Conservation (phyloP, 768 basidiomycete genomes). For the Rhodosporidiobolus sp. region DNA sequence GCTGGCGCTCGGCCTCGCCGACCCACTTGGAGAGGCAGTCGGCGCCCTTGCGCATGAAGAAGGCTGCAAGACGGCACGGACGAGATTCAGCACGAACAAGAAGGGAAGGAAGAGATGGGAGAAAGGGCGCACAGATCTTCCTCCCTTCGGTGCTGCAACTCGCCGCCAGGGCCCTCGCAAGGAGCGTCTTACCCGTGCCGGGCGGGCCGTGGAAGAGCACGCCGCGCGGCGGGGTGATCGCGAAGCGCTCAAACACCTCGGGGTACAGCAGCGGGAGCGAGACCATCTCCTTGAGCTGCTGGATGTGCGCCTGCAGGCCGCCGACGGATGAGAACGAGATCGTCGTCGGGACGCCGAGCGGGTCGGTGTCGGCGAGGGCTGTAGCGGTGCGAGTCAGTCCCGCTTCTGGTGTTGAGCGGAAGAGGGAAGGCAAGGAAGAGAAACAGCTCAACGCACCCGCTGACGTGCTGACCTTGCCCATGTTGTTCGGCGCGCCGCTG, state of each 20-base stretch:
- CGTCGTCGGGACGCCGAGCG: slow-evolving; percentile 84
- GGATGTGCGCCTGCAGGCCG: slow-evolving; percentile 92
- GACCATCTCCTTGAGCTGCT: slow-evolving; percentile 97
- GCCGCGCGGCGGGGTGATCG: slow-evolving; percentile 89
- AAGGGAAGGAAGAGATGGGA: background rate
- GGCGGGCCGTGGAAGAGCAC: slow-evolving; percentile 98
- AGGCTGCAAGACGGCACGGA: slow-evolving; percentile 57
- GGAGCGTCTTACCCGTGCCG: slow-evolving; percentile 93
- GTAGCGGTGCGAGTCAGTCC: background rate
- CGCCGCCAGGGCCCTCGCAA: slow-evolving; percentile 90
- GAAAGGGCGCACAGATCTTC: slow-evolving; percentile 67
- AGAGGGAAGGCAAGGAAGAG: background rate
- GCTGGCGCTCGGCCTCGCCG: slow-evolving; percentile 94
- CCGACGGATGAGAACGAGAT: slow-evolving; percentile 97
- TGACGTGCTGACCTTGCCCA: slow-evolving; percentile 39
- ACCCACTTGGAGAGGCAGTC: slow-evolving; percentile 99
- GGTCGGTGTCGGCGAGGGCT: slow-evolving; percentile 82
- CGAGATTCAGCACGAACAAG: background rate
- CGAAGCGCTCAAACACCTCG: slow-evolving; percentile 91
- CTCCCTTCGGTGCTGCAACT: slow-evolving; percentile 82
- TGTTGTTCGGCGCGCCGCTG: slow-evolving; percentile 38
- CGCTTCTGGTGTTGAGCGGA: too few relatives aligned
- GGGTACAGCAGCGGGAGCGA: slow-evolving; percentile 90
- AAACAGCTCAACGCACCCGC: slow-evolving; percentile 14
- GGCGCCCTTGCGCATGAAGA: slow-evolving; percentile 99